Evolutionary conservation across 2,329 filamentous ascomycete genomes (phyloP), one percentile per base, ranked within the genome.

Genomic region (Exserohilum rostratum): DNA sequence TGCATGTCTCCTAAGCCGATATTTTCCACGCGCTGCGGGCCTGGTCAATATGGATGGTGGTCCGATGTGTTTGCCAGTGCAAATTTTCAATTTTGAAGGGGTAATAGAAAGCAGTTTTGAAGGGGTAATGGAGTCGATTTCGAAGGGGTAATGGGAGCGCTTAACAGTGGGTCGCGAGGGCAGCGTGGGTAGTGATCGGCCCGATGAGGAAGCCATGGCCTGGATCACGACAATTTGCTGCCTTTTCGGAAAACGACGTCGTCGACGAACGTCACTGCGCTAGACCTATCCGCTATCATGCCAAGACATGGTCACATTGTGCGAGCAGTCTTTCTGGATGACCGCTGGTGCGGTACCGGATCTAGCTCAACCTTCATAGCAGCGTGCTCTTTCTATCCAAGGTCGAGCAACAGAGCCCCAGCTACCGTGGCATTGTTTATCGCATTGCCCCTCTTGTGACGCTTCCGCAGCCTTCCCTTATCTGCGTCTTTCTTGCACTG

Each of bases 21-120:
- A 58, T 45, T 64, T 60, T 48, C 65, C 65, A 50, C 33, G 42
- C 43, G 34, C 12, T 37, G 43, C 58, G 45, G 53, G 53, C 31
- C 47, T 47, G 38, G 22, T 35, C 48, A 20, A 40, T 25, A 18
- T 25, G 27, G 15, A 30, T 35, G 40, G 52, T 48, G 46, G 33
- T 35, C 37, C 33, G 39, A 39, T 25, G 22, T 46, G 34, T n/a
- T 52, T 46, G 31, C 15, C 44, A 18, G 46, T 44, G 58, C 40
- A 69, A 66, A 65, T 71, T 71, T 72, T 72, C 64, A 73, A 48
- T 74, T 74, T 72, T 52, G 67, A 66, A 69, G 70, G 71, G 69
- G 71, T 74, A 74, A 74, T 71, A 33, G 53, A 64, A 57, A 55
- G 35, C 39, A 56, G 64, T 72, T 72, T 69, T 49, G 69, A 66